Conservation (phyloP, 148 eudicot species). For the Mesembryanthemum crystallinum region DNA sequence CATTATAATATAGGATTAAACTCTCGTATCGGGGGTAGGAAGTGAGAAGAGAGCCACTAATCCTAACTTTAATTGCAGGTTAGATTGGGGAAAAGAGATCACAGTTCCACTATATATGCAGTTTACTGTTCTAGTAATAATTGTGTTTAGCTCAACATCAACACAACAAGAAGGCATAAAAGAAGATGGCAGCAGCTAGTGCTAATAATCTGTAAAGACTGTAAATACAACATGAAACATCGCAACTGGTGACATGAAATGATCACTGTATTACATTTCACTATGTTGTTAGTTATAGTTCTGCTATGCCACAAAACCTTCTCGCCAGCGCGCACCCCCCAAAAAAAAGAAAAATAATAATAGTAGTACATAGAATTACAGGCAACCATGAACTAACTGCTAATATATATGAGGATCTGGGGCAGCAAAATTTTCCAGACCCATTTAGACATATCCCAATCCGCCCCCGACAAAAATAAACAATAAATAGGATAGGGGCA, state of each 20-base stretch:
- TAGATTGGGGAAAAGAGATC: too few species aligned
- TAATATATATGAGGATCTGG: slow-evolving; percentile 6
- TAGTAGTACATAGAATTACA: slow-evolving; percentile 10
- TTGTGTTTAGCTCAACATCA: too few species aligned
- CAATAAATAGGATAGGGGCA: neutral
- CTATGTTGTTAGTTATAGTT: neutral
- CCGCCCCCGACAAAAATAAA: neutral
- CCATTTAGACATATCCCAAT: slow-evolving; percentile 7
- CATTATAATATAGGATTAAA: too few species aligned
- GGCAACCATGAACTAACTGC: slow-evolving; percentile 19
- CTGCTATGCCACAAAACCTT: neutral
- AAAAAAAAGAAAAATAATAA: neutral
- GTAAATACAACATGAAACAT: too few species aligned
- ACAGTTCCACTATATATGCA: too few species aligned
- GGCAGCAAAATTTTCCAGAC: slow-evolving; percentile 20
- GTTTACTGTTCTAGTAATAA: too few species aligned
- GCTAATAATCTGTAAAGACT: too few species aligned
- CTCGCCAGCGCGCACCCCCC: neutral
- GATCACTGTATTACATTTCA: neutral
- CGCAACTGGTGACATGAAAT: neutral
- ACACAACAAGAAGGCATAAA: too few species aligned
- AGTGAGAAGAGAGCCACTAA: too few species aligned
- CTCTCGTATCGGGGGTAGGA: too few species aligned
- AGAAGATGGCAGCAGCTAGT: too few species aligned
- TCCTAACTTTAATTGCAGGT: too few species aligned